These are phyloP conservation scores for Ormosia emarginata DNA, from an alignment of 306 rosid genomes.

Conservation along the genomic window DNA sequence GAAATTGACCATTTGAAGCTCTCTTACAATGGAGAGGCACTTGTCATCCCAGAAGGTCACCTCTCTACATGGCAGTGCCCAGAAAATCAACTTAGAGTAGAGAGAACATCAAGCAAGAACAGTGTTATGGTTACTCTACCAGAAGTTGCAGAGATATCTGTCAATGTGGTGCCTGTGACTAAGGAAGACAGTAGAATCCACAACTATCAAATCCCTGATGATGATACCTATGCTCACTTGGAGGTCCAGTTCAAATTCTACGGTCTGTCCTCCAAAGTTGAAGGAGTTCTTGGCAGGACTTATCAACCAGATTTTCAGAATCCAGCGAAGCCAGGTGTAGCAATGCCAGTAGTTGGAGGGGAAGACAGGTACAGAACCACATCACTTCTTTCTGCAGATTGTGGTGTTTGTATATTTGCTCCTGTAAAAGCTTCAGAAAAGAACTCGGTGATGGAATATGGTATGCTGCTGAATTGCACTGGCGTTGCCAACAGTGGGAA, in stretches of 20 bases:
- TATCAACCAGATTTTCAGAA: slow-evolving; percentile 72
- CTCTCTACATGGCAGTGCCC: slow-evolving; percentile 50
- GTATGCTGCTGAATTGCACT: slow-evolving; percentile 56
- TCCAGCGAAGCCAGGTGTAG: slow-evolving; percentile 72
- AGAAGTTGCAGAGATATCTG: slow-evolving; percentile 55
- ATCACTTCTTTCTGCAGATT: slow-evolving; percentile 66
- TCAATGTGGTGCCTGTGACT: slow-evolving; percentile 74
- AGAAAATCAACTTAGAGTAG: slow-evolving; percentile 37
- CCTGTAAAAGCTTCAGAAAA: slow-evolving; percentile 2
- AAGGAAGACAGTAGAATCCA: slow-evolving; percentile 76
- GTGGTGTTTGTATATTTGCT: slow-evolving; percentile 53
- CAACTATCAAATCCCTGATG: slow-evolving; percentile 62
- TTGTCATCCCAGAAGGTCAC: slow-evolving; percentile 48
- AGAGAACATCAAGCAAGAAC: slow-evolving; percentile 67
- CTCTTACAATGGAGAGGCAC: slow-evolving; percentile 43
- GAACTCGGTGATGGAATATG: slow-evolving; percentile 20
- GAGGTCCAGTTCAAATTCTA: slow-evolving; percentile 82
- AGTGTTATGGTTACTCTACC: slow-evolving; percentile 45
- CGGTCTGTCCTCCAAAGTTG: slow-evolving; percentile 59
- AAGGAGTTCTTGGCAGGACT: slow-evolving; percentile 88
- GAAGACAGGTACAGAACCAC: slow-evolving; percentile 68
- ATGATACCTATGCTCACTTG: slow-evolving; percentile 77
- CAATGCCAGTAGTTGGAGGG: slow-evolving; percentile 85
- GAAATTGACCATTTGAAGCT: slow-evolving; percentile 54
- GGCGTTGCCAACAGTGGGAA: slow-evolving; percentile 52